These are phyloP conservation scores for Butyriboletus appendiculatus DNA, from an alignment of 1,284 basidiomycete genomes.

Conservation along the genomic window DNA sequence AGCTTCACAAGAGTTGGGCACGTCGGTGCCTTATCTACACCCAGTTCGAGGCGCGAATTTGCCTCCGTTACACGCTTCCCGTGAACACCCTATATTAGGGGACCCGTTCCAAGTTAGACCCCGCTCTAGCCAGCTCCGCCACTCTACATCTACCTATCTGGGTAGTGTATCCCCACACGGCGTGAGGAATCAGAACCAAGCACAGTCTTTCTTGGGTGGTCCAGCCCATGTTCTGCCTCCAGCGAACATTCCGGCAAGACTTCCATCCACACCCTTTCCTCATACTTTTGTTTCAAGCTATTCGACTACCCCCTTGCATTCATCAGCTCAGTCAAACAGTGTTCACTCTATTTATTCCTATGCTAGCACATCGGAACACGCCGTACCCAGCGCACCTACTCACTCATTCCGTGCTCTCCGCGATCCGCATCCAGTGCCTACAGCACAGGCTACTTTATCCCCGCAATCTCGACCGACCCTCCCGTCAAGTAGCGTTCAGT, in stretches of 20 bases:
- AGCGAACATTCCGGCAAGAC: constrained; percentile 13
- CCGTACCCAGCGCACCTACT: constrained; percentile 7
- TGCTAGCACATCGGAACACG: constrained; percentile 11
- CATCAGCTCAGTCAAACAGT: constrained; percentile 19
- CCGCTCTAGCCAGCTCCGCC: constrained; percentile 55
- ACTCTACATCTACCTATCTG: constrained; percentile 32
- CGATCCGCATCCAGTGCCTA: constrained; percentile 7
- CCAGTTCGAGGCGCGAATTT: constrained; percentile 16
- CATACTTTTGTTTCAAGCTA: constrained; percentile 19
- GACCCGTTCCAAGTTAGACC: constrained; percentile 60
- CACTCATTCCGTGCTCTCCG: constrained; percentile 7
- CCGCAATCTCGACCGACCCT: constrained; percentile 20
- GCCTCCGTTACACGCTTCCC: constrained; percentile 1
- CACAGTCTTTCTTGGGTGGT: constrained; percentile 42
- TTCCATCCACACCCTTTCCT: constrained; percentile 11
- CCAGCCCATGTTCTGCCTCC: constrained; percentile 2
- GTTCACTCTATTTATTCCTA: constrained; percentile 20
- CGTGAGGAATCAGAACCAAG: constrained; percentile 45
- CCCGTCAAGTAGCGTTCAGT: constrained; percentile 31
- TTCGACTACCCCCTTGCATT: constrained; percentile 13
- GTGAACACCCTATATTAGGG: constrained; percentile 16
- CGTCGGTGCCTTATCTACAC: constrained; percentile 4
- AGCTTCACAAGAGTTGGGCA: constrained; percentile 12
- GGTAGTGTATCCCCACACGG: constrained; percentile 19
- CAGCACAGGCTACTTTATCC: constrained; percentile 11